Base-by-base conservation (phyloP, 106 monocot genomes). In the Apostasia shenzhenica region DNA sequence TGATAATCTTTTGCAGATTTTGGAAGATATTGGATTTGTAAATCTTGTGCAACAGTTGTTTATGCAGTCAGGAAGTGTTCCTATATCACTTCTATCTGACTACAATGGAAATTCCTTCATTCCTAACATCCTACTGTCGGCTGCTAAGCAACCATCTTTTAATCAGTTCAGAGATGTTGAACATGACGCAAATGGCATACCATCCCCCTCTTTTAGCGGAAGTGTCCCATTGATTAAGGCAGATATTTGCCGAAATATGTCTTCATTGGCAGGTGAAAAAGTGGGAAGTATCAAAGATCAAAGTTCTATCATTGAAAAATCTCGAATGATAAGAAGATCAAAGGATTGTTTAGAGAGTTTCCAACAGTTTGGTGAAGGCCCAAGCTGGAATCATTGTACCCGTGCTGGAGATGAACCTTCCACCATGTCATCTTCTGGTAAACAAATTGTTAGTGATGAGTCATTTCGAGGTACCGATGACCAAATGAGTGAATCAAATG, bases 1-100 rank as follows among this genome's bases (percentile, higher is more conserved):
- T 10, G 2, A 1, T 12, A 41, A 61, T 12, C n/a, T 64, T 42
- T 63, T 78, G 77, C 77, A 92, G 92, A 75, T 85, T 61, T 66
- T 73, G 66, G 83, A 93, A 66, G 77, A 84, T 43, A 61, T 71
- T 47, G 73, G 55, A n/a, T 76, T 86, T 61, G 61, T 89, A 65
- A 75, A 70, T 45, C 75, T 74, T 69, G 73, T 82, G 47, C 83
- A 57, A 53, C 68, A 47, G 48, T 61, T 78, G n/a, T 80, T 88
- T 72, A 10, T 50, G 51, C 85, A 89, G 55, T 45, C 88, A 6
- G 72, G 75, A 45, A 59, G 48, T 48, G 48, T 81, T 14, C 69
- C 69, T 12, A 59, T 62, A 2, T 6, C 63, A 47, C 56, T 66
- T 77, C 63, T 70, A 42, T 76, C 73, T 68, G 72, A 71, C 47